Evolutionary conservation across 1,139 yeast species (phyloP), one percentile per base, ranked within the genome.

Genomic region (Hansenula sp.): DNA sequence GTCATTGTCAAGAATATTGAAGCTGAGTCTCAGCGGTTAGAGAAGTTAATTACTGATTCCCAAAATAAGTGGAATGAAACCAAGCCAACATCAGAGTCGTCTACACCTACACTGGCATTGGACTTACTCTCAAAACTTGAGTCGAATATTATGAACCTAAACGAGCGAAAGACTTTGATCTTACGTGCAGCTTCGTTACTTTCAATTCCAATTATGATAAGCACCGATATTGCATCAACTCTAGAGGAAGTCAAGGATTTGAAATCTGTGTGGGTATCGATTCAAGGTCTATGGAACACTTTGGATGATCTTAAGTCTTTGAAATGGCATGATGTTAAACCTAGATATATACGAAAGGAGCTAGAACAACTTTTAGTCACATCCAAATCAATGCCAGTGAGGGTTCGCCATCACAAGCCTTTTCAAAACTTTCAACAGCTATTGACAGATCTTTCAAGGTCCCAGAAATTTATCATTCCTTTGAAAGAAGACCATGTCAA

Each of bases 351-450:
- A 3, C 69, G 82, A 32, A 62, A 61, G 17, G 61, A 67, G 17
- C 62, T 87, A 19, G 88, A 83, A 28, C 74, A 66, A 1, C 56
- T 83, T 10, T 48, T 79, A 2, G 61, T 64, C 6, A 54, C 59
- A 1, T 68, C 83, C 2, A 68, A 81, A 42, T 56, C 72, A 0
- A 68, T 82, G 62, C 86, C 94, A 0, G 62, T 72, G 0, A 68
- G 73, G 17, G 69, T 82, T 18, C 71, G 88, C 8, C 89, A 82
- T 47, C 84, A 85, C 55, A 67, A 80, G 1, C 88, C 90, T 0
- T 83, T 82, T 56, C 83, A 76, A 47, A 74, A 74, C 32, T 68
- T 82, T 25, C 80, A 79, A 47, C 62, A 61, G 13, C 54, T 57
- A 0, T 59, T 85, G 6, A 52, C 64, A 1, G 80, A 75, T 7